Evolutionary conservation across 2,329 filamentous ascomycete species (phyloP), one percentile per base, ranked within the genome.

Genomic region (Penicillium concentricum): DNA sequence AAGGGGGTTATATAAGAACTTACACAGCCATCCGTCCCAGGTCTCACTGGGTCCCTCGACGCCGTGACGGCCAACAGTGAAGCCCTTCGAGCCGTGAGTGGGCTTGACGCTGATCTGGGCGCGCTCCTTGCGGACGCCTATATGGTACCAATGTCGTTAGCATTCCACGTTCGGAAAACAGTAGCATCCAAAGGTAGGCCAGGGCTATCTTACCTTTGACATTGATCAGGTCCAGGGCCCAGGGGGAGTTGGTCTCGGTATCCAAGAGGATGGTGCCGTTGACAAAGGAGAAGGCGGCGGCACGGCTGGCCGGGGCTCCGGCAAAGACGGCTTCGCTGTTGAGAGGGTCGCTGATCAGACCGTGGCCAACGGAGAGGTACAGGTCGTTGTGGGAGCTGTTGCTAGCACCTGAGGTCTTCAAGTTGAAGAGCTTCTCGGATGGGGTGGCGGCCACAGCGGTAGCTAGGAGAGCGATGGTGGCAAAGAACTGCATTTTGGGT

Each of bases 401-500:
- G 60, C 50, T 54, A 45, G 62, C 48, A 43, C 65, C 64, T 39
- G 61, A 54, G 24, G 63, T 62, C 38, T 55, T 46, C 3, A 65
- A 52, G 49, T 54, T 60, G 56, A 65, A 65, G 38, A 41, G 26
- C 18, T 46, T 57, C 22, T 38, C 42, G 34, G 68, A 48, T 2
- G 71, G 70, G 51, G 54, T 62, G 39, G 71, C 69, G 12, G 61
- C 51, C 38, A 63, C 67, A 26, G 66, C 51, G 45, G 69, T 66
- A 50, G 67, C 64, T 22, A 74, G 53, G 42, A 72, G 53, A 46
- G 68, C 63, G 46, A 72, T 51, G 15, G 67, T 62, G 44, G 61
- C 46, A 57, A 72, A 47, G 51, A 71, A 58, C 39, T 69, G 69
- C 69, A 72, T 72, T 51, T 50, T 65, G 59, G 28, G 16, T 43